Conservation (phyloP, 2,329 filamentous ascomycete species). For the Sarocladiaceae sp. region DNA sequence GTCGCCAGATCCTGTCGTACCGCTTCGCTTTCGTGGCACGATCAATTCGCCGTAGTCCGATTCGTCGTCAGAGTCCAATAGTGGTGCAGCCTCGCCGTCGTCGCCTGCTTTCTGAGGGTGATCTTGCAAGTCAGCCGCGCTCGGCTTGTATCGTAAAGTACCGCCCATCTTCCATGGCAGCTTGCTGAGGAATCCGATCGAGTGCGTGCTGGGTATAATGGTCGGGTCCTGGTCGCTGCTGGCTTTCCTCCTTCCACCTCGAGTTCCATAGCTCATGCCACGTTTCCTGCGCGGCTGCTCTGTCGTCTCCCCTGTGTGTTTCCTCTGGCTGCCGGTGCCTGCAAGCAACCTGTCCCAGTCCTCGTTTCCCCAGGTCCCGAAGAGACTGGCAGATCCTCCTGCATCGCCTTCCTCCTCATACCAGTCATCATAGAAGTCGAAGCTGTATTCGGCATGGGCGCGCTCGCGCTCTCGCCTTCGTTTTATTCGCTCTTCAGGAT, state of each 20-base stretch:
- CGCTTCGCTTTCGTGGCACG: constrained; percentile 58
- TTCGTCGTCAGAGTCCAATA: constrained; percentile 46
- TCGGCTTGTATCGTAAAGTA: constrained; percentile 82
- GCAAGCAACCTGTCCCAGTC: constrained; percentile 82
- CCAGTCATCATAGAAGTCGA: constrained; percentile 99
- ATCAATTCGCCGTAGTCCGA: constrained; percentile 24
- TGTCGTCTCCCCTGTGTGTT: constrained; percentile 30
- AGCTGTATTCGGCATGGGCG: constrained; percentile 70
- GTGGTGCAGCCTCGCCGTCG: constrained; percentile 61
- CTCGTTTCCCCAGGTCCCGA: constrained; percentile 73
- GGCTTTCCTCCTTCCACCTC: constrained; percentile 46
- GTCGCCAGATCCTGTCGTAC: constrained; percentile 72
- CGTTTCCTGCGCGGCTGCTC: constrained; percentile 69
- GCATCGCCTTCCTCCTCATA: constrained; percentile 56
- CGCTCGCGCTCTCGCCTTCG: constrained; percentile 61
- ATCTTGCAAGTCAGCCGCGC: constrained; percentile 84
- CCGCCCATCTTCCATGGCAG: constrained; percentile 83
- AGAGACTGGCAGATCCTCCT: constrained; percentile 45
- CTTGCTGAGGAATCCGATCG: constrained; percentile 78
- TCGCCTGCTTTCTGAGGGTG: constrained; percentile 59
- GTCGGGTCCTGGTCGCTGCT: constrained; percentile 67
- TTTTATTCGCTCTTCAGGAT: constrained; percentile 68
- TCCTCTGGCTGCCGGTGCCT: constrained; percentile 52
- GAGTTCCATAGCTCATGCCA: constrained; percentile 86
- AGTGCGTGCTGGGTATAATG: constrained; percentile 82